Percentiles rank a stretch among this genome's conserved stretches.
Evolutionary conservation across 768 basidiomycete species (phyloP).

Genomic region (Sarcomyxa edulis): DNA sequence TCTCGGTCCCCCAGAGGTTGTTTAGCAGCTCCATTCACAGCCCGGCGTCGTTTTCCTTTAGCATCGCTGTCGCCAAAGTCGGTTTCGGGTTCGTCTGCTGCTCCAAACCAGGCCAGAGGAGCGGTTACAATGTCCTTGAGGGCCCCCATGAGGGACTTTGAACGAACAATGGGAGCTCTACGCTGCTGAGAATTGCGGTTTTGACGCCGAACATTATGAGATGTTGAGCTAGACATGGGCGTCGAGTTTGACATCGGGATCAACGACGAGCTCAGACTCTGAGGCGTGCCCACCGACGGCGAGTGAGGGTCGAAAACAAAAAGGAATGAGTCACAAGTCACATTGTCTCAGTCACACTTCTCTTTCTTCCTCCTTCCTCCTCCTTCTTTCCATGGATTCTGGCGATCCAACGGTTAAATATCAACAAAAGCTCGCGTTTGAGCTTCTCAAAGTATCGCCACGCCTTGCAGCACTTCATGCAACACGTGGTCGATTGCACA

Average conservation of each 20-base stretch:
- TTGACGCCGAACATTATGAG: conserved; percentile 2
- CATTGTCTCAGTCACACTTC: no score
- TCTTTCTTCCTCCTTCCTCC: no score
- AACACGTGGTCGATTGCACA: conserved; percentile 27
- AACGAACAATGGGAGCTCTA: conserved; percentile 31
- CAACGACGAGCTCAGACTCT: no score
- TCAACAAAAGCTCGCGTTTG: conserved; percentile 41
- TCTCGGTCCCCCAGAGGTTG: conserved; percentile 25
- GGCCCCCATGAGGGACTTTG: conserved; percentile 53
- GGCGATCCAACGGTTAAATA: no score
- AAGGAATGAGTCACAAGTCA: no score
- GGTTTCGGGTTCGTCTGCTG: conserved; percentile 40
- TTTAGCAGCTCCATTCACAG: conserved; percentile 14
- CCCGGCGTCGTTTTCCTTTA: conserved; percentile 10
- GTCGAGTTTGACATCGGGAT: no score
- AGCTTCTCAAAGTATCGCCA: conserved; percentile 47
- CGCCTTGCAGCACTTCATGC: conserved; percentile 60
- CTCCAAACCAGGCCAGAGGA: conserved; percentile 52
- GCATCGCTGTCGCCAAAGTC: conserved; percentile 25
- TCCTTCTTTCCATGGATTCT: no score
- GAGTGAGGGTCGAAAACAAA: no score
- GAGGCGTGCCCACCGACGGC: no score
- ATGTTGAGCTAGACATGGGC: conserved; percentile 6
- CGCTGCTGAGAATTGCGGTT: conserved; percentile 2
- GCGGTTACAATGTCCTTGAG: conserved; percentile 65